phyloP scores from a whole-genome alignment of 208 protist genomes.

The Phytomonas sp. region DNA sequence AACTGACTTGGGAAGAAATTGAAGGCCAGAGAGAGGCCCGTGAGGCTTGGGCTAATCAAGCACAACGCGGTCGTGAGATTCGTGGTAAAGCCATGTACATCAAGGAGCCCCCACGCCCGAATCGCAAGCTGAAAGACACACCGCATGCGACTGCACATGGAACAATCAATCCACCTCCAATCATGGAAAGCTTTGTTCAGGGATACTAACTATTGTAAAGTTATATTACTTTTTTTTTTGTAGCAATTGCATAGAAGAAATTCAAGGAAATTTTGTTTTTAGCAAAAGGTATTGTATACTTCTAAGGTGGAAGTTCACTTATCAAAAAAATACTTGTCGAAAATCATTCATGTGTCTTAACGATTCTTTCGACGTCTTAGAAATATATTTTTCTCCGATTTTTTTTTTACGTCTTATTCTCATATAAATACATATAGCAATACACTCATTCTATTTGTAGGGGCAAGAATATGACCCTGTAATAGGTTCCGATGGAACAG shows the following conservation, averaged over 20 bases:
- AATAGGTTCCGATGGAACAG: slow-evolving; percentile 30
- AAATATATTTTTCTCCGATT: background rate
- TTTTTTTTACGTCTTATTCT: background rate
- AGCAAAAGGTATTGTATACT: slow-evolving; percentile 2
- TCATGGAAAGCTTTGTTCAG: slow-evolving; percentile 44
- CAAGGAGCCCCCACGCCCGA: slow-evolving; percentile 82
- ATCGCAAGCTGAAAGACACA: slow-evolving; percentile 42
- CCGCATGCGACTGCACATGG: slow-evolving; percentile 64
- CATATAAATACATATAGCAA: background rate
- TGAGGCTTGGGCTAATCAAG: slow-evolving; percentile 58
- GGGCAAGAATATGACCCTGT: background rate
- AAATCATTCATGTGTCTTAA: background rate
- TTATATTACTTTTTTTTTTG: background rate
- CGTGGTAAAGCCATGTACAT: slow-evolving; percentile 84
- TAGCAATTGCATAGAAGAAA: slow-evolving; percentile 2
- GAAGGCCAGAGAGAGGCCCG: slow-evolving; percentile 72
- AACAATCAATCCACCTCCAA: slow-evolving; percentile 48
- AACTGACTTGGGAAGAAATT: slow-evolving; percentile 84
- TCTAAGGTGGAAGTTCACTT: background rate
- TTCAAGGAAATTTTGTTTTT: background rate
- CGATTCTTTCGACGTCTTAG: background rate
- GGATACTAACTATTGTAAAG: slow-evolving; percentile 30
- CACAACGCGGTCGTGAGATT: slow-evolving; percentile 64
- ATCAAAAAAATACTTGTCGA: background rate
- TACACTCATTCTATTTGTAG: background rate